These are phyloP conservation scores for Hysterium pulicare DNA, from an alignment of 2,329 filamentous ascomycete species.

Conservation along the genomic window DNA sequence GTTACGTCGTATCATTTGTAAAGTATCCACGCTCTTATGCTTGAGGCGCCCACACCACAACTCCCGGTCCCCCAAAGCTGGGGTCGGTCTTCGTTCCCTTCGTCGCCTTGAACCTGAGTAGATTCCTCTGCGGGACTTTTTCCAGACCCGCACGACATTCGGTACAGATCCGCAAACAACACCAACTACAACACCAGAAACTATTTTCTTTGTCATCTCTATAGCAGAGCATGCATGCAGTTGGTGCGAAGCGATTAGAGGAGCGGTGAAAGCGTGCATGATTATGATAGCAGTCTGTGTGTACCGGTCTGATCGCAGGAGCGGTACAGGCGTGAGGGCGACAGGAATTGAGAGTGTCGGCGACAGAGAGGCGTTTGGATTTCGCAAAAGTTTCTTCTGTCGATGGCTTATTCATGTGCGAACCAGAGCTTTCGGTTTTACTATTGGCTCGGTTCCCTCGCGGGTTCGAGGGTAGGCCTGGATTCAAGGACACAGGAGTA, in stretches of 20 bases:
- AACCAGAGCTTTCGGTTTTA: too few relatives aligned
- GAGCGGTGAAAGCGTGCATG: conserved; percentile 27
- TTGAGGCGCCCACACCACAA: too few relatives aligned
- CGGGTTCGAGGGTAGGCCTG: too few relatives aligned
- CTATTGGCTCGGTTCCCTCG: too few relatives aligned
- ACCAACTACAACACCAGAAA: conserved; percentile 38
- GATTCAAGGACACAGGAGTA: too few relatives aligned
- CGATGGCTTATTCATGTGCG: too few relatives aligned
- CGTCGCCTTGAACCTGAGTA: conserved; percentile 18
- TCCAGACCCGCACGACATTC: conserved; percentile 25
- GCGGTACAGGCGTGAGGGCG: conserved; percentile 15
- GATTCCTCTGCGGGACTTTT: conserved; percentile 15
- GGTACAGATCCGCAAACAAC: conserved; percentile 33
- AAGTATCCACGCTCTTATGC: too few relatives aligned
- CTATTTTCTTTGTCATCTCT: conserved; percentile 20
- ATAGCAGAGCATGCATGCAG: conserved; percentile 36
- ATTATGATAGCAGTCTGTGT: conserved; percentile 29
- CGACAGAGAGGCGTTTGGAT: conserved; percentile 13
- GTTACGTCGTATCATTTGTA: too few relatives aligned
- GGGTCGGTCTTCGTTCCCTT: too few relatives aligned
- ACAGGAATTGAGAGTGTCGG: conserved; percentile 16
- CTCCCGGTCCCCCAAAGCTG: too few relatives aligned
- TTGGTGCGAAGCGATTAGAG: conserved; percentile 30
- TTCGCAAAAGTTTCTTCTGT: too few relatives aligned
- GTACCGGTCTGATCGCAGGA: conserved; percentile 23